Evolutionary conservation across 768 basidiomycete species (phyloP).

Genomic region (Boletus eberwhitei): DNA sequence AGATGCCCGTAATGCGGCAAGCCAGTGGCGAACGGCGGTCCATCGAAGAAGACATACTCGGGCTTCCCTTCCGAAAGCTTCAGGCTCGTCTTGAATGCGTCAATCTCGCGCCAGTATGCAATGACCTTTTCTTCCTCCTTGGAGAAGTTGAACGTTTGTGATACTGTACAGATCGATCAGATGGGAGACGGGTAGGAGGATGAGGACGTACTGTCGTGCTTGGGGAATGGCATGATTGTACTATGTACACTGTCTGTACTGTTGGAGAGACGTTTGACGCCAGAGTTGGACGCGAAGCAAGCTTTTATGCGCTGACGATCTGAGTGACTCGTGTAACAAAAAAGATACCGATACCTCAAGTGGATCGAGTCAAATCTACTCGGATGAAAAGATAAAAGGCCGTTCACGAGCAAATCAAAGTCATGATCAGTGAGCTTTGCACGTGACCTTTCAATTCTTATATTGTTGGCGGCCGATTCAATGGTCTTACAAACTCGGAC

Average conservation of each 20-base stretch:
- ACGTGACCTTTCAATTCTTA: neutral
- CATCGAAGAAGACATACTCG: constrained; percentile 94
- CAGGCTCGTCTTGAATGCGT: constrained; percentile 93
- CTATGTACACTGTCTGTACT: neutral
- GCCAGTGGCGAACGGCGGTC: constrained; percentile 96
- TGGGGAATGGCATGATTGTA: constrained; percentile 63
- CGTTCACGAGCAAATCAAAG: neutral
- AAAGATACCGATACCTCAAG: neutral
- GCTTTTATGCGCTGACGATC: neutral
- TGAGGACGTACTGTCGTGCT: constrained; percentile 64
- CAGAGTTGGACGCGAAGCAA: neutral
- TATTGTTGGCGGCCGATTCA: too few species aligned
- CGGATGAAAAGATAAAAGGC: neutral
- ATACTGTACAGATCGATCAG: constrained; percentile 45
- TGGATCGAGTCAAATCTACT: neutral
- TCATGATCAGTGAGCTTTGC: neutral
- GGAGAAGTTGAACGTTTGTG: constrained; percentile 75
- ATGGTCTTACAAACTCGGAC: too few species aligned
- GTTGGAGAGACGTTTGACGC: neutral
- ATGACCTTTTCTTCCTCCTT: constrained; percentile 90
- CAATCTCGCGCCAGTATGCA: constrained; percentile 91
- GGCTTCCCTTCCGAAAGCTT: constrained; percentile 90
- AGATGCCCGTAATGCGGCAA: constrained; percentile 95
- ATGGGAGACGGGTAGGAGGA: neutral
- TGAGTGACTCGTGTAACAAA: constrained; percentile 3